Evolutionary conservation across 1,284 basidiomycete species (phyloP).

Genomic region (Puccinia novopanici): DNA sequence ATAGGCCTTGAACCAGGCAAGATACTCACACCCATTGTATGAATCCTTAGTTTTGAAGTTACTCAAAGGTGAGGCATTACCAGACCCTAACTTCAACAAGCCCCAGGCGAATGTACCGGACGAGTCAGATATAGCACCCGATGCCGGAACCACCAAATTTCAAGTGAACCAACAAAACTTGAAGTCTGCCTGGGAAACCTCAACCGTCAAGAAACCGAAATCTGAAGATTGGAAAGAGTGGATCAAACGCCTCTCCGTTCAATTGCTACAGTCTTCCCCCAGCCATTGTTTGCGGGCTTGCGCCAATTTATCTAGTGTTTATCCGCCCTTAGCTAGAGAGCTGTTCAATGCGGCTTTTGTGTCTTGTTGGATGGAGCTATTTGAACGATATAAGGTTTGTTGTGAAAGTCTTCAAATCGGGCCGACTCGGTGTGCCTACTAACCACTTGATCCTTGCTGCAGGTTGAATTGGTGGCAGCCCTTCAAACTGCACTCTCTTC

Average conservation of each 20-base stretch:
- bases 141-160: slow-evolving; percentile 80
- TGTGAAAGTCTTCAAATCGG: neutral
- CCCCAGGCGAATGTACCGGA: slow-evolving; percentile 59
- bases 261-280: slow-evolving; percentile 97
- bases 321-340: slow-evolving; percentile 87
- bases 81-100: slow-evolving; percentile 64
- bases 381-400: slow-evolving; percentile 87
- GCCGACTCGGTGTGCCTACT: neutral
- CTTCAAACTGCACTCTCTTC: slow-evolving; percentile 85
- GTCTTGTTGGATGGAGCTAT: slow-evolving; percentile 95
- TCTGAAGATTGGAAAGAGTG: slow-evolving; percentile 91
- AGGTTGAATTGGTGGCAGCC: slow-evolving; percentile 90
- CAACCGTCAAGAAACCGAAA: slow-evolving; percentile 66
- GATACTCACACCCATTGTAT: slow-evolving; percentile 81
- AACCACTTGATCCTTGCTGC: slow-evolving; percentile 2
- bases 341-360: slow-evolving; percentile 98
- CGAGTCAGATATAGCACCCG: slow-evolving; percentile 61
- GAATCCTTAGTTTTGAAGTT: slow-evolving; percentile 85
- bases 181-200: slow-evolving; percentile 94
- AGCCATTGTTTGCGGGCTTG: slow-evolving; percentile 95
- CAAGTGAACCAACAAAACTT: slow-evolving; percentile 96
- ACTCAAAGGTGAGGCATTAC: slow-evolving; percentile 85
- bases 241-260: slow-evolving; percentile 89
- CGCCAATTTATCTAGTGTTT: slow-evolving; percentile 87
- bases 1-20: slow-evolving; percentile 75